Conservation (phyloP, 192 early-diverging fungal species). For the Geranomyces variabilis region DNA sequence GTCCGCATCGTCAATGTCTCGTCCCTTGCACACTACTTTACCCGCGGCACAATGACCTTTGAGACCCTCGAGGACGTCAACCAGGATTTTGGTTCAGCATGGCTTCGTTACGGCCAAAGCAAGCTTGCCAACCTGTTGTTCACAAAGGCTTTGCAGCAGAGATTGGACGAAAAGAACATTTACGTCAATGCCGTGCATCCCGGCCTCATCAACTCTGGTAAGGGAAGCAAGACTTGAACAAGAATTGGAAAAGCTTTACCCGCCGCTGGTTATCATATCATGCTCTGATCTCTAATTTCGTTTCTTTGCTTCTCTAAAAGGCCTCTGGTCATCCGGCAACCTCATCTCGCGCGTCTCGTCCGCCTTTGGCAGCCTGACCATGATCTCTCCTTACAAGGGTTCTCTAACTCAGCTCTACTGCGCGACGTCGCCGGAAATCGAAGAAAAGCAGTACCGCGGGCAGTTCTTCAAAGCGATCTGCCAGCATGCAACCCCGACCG, state of each 20-base stretch:
- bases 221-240: too few species aligned
- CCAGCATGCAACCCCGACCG: slow-evolving; percentile 21
- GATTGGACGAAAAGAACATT: slow-evolving; percentile 20
- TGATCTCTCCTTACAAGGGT: slow-evolving; percentile 37
- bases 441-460: slow-evolving; percentile 35
- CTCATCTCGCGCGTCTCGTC: slow-evolving; percentile 16
- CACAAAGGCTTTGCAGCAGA: slow-evolving; percentile 24
- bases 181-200: slow-evolving; percentile 40
- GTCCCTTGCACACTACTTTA: slow-evolving; percentile 32
- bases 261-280: too few species aligned
- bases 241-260: too few species aligned
- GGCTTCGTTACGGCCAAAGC: slow-evolving; percentile 41
- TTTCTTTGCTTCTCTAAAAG: neutral
- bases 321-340: neutral
- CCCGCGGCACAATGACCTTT: slow-evolving; percentile 8
- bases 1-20: slow-evolving; percentile 39
- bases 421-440: slow-evolving; percentile 43
- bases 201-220: slow-evolving; percentile 34
- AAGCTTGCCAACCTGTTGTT: slow-evolving; percentile 49
- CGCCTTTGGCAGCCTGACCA: neutral
- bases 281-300: too few species aligned
- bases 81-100: slow-evolving; percentile 15
- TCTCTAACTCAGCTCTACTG: slow-evolving; percentile 44
- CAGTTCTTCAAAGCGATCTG: slow-evolving; percentile 49
- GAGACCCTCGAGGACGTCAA: slow-evolving; percentile 40